These are phyloP conservation scores for Rubia yunnanensis DNA, from an alignment of 257 asterid genomes.

Conservation along the genomic window DNA sequence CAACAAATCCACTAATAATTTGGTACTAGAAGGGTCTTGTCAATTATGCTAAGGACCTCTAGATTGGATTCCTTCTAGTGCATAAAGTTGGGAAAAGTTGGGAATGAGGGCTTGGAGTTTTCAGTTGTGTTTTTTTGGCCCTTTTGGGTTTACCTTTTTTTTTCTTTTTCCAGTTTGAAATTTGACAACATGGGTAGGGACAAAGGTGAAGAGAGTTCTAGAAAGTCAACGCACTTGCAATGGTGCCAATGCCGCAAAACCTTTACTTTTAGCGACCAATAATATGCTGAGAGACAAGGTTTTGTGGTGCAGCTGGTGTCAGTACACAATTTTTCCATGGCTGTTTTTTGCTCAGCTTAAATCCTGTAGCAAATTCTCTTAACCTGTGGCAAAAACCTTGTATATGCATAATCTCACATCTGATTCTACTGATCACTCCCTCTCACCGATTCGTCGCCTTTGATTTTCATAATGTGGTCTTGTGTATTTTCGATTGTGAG, in stretches of 20 bases:
- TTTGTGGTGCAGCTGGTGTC: conserved; percentile 8
- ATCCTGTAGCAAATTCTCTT: background rate
- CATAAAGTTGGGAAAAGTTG: background rate
- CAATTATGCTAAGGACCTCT: background rate
- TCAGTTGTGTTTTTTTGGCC: background rate
- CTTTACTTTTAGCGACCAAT: conserved; percentile 8
- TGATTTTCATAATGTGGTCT: no score
- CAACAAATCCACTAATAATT: background rate
- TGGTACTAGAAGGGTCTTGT: background rate
- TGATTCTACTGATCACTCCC: no score
- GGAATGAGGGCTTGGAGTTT: background rate
- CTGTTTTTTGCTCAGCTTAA: background rate
- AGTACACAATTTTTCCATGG: conserved; percentile 2
- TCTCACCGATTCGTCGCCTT: no score
- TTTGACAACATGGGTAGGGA: conserved; percentile 1
- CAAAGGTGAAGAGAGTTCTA: background rate
- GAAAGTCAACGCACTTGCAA: conserved; percentile 13
- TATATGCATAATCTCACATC: no score
- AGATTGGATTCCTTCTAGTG: background rate
- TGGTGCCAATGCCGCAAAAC: conserved; percentile 1
- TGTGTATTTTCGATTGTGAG: no score
- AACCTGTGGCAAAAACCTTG: background rate
- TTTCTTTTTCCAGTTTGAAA: background rate
- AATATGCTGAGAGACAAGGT: conserved; percentile 1
- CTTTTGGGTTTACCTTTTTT: background rate